A percentile compares a stretch with the other conserved stretches of the same genome.
phyloP scores from a whole-genome alignment of 441 rosid genomes.

The Populus tomentosa region DNA sequence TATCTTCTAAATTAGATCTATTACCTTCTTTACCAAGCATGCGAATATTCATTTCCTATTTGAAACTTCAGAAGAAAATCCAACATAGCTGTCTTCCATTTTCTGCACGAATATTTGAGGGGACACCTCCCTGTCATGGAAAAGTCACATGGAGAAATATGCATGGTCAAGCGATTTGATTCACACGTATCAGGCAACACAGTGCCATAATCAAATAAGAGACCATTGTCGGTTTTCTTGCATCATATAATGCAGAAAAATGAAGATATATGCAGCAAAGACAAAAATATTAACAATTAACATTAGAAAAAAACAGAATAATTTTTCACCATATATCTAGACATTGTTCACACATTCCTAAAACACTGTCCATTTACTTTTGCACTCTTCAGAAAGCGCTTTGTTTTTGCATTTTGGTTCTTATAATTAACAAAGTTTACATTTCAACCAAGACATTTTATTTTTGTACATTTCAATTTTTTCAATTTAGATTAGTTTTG shows the following conservation, averaged over 20 bases:
- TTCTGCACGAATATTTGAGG: conserved; percentile 53
- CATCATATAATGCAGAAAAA: neutral
- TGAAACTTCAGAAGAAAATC: conserved; percentile 7
- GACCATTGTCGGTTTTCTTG: neutral
- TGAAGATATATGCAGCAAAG: neutral
- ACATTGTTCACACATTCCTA: too few species aligned
- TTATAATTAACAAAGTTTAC: too few species aligned
- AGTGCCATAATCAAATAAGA: neutral
- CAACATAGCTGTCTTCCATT: conserved; percentile 23
- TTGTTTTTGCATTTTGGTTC: too few species aligned
- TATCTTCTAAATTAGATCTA: neutral
- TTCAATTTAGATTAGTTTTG: too few species aligned
- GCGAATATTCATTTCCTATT: neutral
- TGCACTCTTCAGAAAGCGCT: too few species aligned
- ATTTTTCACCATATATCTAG: too few species aligned
- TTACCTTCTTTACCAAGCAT: conserved; percentile 5
- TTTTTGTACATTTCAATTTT: too few species aligned
- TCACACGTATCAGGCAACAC: neutral
- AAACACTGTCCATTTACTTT: too few species aligned
- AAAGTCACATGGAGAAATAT: neutral
- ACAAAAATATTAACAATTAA: neutral
- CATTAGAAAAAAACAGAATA: too few species aligned
- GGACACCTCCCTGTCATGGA: conserved; percentile 47
- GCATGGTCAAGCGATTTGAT: neutral
- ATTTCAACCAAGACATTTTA: too few species aligned